phyloP scores from a whole-genome alignment of 371 early-diverging fungal genomes.

The Actinomortierella wolfii region DNA sequence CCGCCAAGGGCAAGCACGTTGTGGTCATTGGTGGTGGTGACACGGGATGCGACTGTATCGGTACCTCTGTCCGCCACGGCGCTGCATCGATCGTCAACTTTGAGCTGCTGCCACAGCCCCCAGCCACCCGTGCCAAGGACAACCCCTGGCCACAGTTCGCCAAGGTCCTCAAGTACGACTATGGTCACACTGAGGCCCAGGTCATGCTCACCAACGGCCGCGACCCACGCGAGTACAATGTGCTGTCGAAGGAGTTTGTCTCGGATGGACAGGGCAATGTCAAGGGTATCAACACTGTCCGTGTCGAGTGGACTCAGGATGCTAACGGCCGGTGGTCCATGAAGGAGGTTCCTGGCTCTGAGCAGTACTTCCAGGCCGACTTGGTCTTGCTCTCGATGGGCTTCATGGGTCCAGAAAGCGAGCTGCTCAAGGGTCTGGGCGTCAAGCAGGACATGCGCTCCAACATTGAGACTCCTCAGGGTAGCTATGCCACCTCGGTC shows the following conservation, averaged over 20 bases:
- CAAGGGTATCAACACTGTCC: slow-evolving; percentile 90
- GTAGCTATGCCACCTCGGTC: slow-evolving; percentile 77
- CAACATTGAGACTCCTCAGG: slow-evolving; percentile 82
- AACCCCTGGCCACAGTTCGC: slow-evolving; percentile 98
- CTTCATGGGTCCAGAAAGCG: slow-evolving; percentile 94
- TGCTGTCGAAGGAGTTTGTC: slow-evolving; percentile 94
- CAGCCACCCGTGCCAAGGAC: slow-evolving; percentile 75
- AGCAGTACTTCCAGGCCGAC: slow-evolving; percentile 87
- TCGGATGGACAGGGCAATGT: slow-evolving; percentile 81
- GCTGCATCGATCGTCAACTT: slow-evolving; percentile 93
- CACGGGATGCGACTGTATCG: slow-evolving; percentile 97
- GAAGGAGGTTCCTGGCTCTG: slow-evolving; percentile 84
- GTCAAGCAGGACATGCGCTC: slow-evolving; percentile 77
- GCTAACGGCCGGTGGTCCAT: slow-evolving; percentile 84
- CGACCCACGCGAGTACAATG: slow-evolving; percentile 94
- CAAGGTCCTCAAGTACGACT: slow-evolving; percentile 92
- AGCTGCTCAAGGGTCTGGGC: slow-evolving; percentile 76
- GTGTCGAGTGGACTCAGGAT: slow-evolving; percentile 93
- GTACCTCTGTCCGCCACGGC: slow-evolving; percentile 91
- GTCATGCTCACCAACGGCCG: slow-evolving; percentile 84
- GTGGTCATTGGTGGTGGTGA: slow-evolving; percentile 98
- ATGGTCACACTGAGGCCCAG: slow-evolving; percentile 86
- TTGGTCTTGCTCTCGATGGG: slow-evolving; percentile 95
- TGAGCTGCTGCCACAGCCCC: slow-evolving; percentile 94
- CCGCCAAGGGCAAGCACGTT: slow-evolving; percentile 91